Evolutionary conservation across 1,284 basidiomycete genomes (phyloP), one percentile per base, ranked within the genome.

Genomic region (Peniophora sp.): DNA sequence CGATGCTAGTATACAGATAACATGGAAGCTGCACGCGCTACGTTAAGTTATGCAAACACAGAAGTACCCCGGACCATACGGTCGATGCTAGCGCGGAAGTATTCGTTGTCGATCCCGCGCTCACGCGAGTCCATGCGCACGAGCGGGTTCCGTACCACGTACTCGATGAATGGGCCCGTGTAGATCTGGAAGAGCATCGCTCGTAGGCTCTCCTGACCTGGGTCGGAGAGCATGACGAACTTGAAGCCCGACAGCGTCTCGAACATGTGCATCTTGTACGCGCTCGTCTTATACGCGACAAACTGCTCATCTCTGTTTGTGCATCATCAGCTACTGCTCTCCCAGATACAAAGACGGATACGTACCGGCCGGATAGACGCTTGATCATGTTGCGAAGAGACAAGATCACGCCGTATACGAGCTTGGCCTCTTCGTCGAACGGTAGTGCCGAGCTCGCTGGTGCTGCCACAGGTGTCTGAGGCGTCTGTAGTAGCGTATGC

Each of bases 401-500:
- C 50, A 97, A 75, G 17, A 99, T 79, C 44, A 99, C 90, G 53
- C 97, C 97, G 64, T 98, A 99, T 0, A 99, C 94, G 50, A 99
- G 79, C 67, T 99, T 99, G 1, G 90, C 87, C 68, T 99, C 95
- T 68, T 99, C 96, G 63, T 99, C 95, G 58, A 99, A 97, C 3
- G 95, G 77, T 22, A 97, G 71, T 10, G 44, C 23, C 12, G 63
- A 61, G 22, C 57, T 58, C 47, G 19, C 54, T 35, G 58, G 55
- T 19, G 56, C 53, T 12, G 58, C 53, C 0, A 56, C 60, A 47
- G 50, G 58, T 49, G 52, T 17, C 16, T 56, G 12, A 61, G 65
- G 67, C 48, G 68, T 61, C 53, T 71, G 73, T 20, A 71, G 65
- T 3, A 70, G 60, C 14, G 70, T 63, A 3, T 64, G 54, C 11